Conservation (phyloP, 2,329 filamentous ascomycete species). For the Neopestalotiopsis rosae region DNA sequence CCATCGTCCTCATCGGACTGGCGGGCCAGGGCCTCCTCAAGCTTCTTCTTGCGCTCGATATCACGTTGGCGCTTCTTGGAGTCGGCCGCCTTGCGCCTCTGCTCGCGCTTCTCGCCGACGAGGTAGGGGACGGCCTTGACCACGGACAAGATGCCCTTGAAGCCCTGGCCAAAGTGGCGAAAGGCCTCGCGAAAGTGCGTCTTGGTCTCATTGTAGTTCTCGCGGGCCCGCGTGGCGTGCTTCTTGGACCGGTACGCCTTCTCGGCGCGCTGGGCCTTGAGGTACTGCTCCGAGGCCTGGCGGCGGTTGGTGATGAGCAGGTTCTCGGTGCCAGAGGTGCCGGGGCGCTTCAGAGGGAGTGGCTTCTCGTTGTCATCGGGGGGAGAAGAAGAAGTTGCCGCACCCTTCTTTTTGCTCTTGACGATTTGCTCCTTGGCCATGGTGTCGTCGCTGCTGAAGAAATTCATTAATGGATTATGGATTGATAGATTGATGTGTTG, state of each 20-base stretch:
- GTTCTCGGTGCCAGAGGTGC: slow-evolving; percentile 49
- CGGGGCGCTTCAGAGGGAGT: slow-evolving; percentile 35
- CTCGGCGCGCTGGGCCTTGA: slow-evolving; percentile 46
- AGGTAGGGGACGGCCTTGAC: slow-evolving; percentile 41
- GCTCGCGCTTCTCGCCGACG: slow-evolving; percentile 42
- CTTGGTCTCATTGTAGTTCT: slow-evolving; percentile 43
- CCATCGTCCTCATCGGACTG: slow-evolving; percentile 8
- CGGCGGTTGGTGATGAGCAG: slow-evolving; percentile 44
- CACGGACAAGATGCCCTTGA: slow-evolving; percentile 38
- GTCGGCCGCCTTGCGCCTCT: slow-evolving; percentile 34
- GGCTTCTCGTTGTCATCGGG: slow-evolving; percentile 19
- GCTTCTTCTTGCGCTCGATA: slow-evolving; percentile 40
- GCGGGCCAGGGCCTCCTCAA: slow-evolving; percentile 36
- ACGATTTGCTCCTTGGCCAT: slow-evolving; percentile 15
- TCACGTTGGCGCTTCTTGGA: slow-evolving; percentile 35
- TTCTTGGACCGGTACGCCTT: slow-evolving; percentile 46
- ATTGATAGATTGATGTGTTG: slow-evolving; percentile 1
- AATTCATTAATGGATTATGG: slow-evolving; percentile 17
- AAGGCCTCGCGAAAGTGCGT: slow-evolving; percentile 43
- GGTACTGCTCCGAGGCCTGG: slow-evolving; percentile 42
- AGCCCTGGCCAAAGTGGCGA: slow-evolving; percentile 41
- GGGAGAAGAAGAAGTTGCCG: slow-evolving; percentile 15
- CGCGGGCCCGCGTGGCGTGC: slow-evolving; percentile 44
- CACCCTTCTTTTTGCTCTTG: slow-evolving; percentile 21
- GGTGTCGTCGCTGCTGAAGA: slow-evolving; percentile 17